Percentiles rank a stretch among this genome's conserved stretches.
Conservation (phyloP, 257 asterid genomes). For the Jacaranda copaia region DNA sequence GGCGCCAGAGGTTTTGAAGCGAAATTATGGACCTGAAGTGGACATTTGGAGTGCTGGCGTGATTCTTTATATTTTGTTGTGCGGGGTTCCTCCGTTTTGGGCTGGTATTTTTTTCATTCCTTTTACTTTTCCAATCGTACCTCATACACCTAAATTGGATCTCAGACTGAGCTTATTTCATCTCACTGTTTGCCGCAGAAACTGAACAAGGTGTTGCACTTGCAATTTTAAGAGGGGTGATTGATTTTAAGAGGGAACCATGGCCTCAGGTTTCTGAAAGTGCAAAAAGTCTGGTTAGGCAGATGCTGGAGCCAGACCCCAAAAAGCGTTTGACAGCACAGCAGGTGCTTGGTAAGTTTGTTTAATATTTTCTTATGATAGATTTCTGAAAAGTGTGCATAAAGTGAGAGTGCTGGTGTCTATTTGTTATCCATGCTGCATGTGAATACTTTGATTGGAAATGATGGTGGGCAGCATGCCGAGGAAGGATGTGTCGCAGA, state of each 20-base stretch:
- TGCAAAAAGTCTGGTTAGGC: constrained; percentile 85
- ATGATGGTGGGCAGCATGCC: constrained; percentile 39
- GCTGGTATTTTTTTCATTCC: constrained; percentile 63
- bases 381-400: constrained; percentile 28
- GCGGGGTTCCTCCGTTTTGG: constrained; percentile 99
- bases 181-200: constrained; percentile 54
- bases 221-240: constrained; percentile 82
- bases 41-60: constrained; percentile 98
- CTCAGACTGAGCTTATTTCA: constrained; percentile 25
- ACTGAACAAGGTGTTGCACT: constrained; percentile 95
- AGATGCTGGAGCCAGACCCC: constrained; percentile 88
- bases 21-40: constrained; percentile 89
- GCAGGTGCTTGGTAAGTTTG: constrained; percentile 85
- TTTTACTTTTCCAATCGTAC: not conserved
- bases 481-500: constrained; percentile 16
- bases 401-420: constrained; percentile 35
- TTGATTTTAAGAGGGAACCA: constrained; percentile 92
- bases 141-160: not conserved
- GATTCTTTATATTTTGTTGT: constrained; percentile 83
- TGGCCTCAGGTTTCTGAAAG: constrained; percentile 92
- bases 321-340: constrained; percentile 90
- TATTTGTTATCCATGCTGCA: constrained; percentile 33
- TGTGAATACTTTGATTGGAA: constrained; percentile 37
- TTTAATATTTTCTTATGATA: constrained; percentile 4
- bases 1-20: constrained; percentile 94